Evolutionary conservation across 2,329 filamentous ascomycete species (phyloP).

Genomic region (Didymella pomorum): DNA sequence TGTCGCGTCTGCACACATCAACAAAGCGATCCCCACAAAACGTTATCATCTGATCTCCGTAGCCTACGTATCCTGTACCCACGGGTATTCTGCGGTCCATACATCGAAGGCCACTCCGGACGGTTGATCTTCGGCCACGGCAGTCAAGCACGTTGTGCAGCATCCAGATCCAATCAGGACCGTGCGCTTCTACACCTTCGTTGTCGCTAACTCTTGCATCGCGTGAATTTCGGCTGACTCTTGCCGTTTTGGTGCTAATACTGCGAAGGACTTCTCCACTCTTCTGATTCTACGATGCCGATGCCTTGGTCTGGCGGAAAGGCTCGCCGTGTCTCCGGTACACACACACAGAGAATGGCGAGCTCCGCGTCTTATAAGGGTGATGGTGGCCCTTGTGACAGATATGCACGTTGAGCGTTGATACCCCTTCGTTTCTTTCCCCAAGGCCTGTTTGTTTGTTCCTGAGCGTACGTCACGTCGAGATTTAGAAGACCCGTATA

Average conservation of each 20-base stretch:
- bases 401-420: neutral
- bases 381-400: neutral
- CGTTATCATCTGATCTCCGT: constrained; percentile 13
- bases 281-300: constrained; percentile 1
- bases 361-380: constrained; percentile 8
- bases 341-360: constrained; percentile 10
- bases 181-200: neutral
- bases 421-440: neutral
- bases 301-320: neutral
- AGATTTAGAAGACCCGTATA: neutral
- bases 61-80: constrained; percentile 9
- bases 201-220: neutral
- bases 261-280: constrained; percentile 22
- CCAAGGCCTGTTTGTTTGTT: neutral
- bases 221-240: constrained; percentile 30
- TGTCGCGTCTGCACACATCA: constrained; percentile 3
- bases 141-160: constrained; percentile 11
- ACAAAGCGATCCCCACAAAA: constrained; percentile 1
- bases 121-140: constrained; percentile 11
- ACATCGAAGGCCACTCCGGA: neutral
- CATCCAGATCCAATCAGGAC: neutral
- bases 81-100: constrained; percentile 18
- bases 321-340: constrained; percentile 10
- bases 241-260: constrained; percentile 22
- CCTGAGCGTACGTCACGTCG: neutral